Evolutionary conservation across 345 rosid species (phyloP), one percentile per base, ranked within the genome.

Genomic region (Clausena lansium): DNA sequence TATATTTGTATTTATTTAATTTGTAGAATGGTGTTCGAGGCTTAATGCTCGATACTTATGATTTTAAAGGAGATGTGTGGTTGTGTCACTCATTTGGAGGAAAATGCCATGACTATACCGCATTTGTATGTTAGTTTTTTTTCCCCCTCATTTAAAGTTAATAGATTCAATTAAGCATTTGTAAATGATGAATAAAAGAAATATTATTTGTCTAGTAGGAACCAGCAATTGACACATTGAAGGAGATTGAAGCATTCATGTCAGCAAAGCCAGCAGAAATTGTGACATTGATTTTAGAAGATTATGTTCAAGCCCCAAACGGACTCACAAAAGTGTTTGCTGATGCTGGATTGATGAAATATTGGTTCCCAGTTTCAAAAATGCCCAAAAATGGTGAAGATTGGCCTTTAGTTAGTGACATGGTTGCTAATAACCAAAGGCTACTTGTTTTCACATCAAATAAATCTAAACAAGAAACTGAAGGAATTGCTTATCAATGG

Each of bases 401-500:
- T 50, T 91, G 92, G 96, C 93, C 96, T 15, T 81, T 88, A 6
- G 91, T 90, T 0, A 85, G 87, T 74, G 89, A 88, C 84, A 91
- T 88, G 96, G 87, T 87, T 19, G 83, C 87, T 8, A 88, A 84
- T 5, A 88, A 87, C 81, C 88, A 86, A 55, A 86, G 91, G 70
- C 81, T 91, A 25, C 82, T 91, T 17, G 92, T 88, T 0, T 90
- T 91, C 85, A 88, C 93, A 24, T 91, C 94, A 0, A 76, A 77
- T 9, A 11, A 73, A 74, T 83, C 92, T 22, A 91, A 91, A 81
- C 91, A 91, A 82, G 67, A 71, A 39, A 63, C 77, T 24, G 96
- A 91, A 82, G 92, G 90, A 63, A 88, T 90, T 14, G 94, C 96
- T 28, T 91, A 88, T 75, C 96, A 91, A 68, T 91, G 96, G 96